Evolutionary conservation across 2,329 filamentous ascomycete genomes (phyloP).

Genomic region (Scytalidium lignicola): DNA sequence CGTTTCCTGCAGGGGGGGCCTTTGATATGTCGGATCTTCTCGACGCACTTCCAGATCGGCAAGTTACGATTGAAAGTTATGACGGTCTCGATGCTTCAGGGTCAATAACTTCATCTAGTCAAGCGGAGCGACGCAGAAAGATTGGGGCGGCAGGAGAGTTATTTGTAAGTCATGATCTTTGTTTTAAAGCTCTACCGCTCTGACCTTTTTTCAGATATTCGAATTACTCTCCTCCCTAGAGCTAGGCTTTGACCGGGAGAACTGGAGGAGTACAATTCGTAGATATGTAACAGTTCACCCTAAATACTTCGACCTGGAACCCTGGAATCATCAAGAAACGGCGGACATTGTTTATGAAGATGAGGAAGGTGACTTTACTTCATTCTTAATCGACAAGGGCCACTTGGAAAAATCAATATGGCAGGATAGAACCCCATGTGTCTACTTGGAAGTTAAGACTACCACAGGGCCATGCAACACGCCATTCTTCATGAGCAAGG

Average conservation of each 20-base stretch:
- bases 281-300: slow-evolving; percentile 33
- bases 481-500: slow-evolving; percentile 42
- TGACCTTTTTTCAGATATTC: slow-evolving; percentile 32
- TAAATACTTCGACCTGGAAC: slow-evolving; percentile 33
- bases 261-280: slow-evolving; percentile 47
- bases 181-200: not conserved
- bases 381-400: slow-evolving; percentile 28
- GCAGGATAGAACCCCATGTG: slow-evolving; percentile 28
- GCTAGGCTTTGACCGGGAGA: slow-evolving; percentile 30
- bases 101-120: too few relatives aligned
- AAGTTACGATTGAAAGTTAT: too few relatives aligned
- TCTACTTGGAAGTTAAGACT: slow-evolving; percentile 47
- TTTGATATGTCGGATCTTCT: slow-evolving; percentile 5
- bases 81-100: too few relatives aligned
- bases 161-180: slow-evolving; percentile 14
- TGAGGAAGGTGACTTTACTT: slow-evolving; percentile 28
- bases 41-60: slow-evolving; percentile 6
- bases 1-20: not conserved
- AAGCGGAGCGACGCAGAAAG: slow-evolving; percentile 3
- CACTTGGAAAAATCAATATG: slow-evolving; percentile 27
- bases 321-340: slow-evolving; percentile 39
- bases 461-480: slow-evolving; percentile 33
- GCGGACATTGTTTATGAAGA: slow-evolving; percentile 44
- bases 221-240: slow-evolving; percentile 25
- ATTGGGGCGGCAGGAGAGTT: slow-evolving; percentile 22